Percentiles rank a stretch among this genome's conserved stretches.
Evolutionary conservation across 805 yeast genomes (phyloP).

Genomic region (Scheffersomyces spartinae): DNA sequence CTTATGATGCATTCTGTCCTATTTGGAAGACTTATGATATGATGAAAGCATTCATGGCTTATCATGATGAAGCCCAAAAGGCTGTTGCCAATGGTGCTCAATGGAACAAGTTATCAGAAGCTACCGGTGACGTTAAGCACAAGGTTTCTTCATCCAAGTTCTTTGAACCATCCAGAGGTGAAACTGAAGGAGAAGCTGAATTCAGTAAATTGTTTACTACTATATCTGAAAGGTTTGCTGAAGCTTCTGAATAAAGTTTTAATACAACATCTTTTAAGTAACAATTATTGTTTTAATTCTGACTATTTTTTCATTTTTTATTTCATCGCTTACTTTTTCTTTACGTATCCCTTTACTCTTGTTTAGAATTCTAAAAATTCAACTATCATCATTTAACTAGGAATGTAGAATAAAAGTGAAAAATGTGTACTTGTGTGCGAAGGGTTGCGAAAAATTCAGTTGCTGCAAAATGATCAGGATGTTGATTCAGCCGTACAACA

Average conservation of each 20-base stretch:
- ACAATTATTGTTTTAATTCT: background rate
- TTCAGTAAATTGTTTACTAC: slow-evolving; percentile 63
- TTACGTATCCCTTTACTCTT: background rate
- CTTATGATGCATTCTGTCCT: slow-evolving; percentile 98
- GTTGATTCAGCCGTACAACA: too few species aligned
- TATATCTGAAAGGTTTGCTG: slow-evolving; percentile 88
- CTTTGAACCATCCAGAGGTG: slow-evolving; percentile 90
- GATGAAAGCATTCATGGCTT: slow-evolving; percentile 91
- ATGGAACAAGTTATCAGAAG: slow-evolving; percentile 87
- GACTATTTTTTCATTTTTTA: slow-evolving; percentile 3
- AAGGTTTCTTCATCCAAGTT: slow-evolving; percentile 90
- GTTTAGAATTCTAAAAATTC: slow-evolving; percentile 7
- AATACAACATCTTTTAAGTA: background rate
- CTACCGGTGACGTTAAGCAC: slow-evolving; percentile 86
- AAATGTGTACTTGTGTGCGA: too few species aligned
- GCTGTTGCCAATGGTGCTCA: slow-evolving; percentile 87
- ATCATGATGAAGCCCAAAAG: slow-evolving; percentile 95
- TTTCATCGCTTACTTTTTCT: slow-evolving; percentile 2
- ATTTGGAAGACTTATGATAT: slow-evolving; percentile 97
- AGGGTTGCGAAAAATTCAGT: too few species aligned
- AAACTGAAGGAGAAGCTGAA: slow-evolving; percentile 61
- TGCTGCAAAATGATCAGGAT: too few species aligned
- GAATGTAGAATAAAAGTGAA: too few species aligned
- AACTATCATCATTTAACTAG: too few species aligned
- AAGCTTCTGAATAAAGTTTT: slow-evolving; percentile 69